A percentile compares a stretch with the other conserved stretches of the same genome.
Evolutionary conservation across 139 green algal species (phyloP).

Genomic region (Micractinium conductrix): DNA sequence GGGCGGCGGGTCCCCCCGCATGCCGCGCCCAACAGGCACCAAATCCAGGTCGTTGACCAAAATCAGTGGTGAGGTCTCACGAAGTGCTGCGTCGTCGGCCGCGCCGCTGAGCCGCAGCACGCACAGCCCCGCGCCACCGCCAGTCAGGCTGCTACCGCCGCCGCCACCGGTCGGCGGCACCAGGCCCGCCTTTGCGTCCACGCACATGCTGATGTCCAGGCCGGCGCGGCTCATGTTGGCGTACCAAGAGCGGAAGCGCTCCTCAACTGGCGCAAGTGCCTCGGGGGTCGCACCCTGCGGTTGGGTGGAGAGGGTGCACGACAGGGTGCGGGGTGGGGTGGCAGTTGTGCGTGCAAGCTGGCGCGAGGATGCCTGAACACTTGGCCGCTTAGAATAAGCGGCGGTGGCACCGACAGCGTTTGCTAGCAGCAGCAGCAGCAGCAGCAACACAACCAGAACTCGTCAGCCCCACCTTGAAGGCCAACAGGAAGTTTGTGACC

Average conservation of each 20-base stretch:
- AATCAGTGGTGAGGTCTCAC: slow-evolving; percentile 49
- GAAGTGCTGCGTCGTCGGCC: slow-evolving; percentile 42
- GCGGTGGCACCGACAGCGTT: too few relatives aligned
- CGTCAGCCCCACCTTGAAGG: slow-evolving; percentile 51
- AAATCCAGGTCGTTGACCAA: slow-evolving; percentile 61
- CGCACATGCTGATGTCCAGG: slow-evolving; percentile 67
- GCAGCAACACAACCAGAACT: neutral
- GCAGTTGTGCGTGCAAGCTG: too few relatives aligned
- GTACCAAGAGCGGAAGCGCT: slow-evolving; percentile 42
- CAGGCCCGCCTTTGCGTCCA: slow-evolving; percentile 45
- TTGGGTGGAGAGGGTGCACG: neutral
- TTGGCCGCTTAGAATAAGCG: too few relatives aligned
- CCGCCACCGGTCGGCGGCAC: neutral
- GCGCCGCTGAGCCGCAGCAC: slow-evolving; percentile 44
- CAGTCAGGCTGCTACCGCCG: neutral
- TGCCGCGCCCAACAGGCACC: slow-evolving; percentile 40
- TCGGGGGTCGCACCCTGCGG: neutral
- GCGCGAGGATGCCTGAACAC: too few relatives aligned
- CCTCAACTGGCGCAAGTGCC: neutral
- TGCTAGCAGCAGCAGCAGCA: neutral
- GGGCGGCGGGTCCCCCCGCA: slow-evolving; percentile 43
- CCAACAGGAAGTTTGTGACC: slow-evolving; percentile 50
- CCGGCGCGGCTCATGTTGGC: slow-evolving; percentile 60
- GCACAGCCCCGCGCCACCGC: slow-evolving; percentile 15
- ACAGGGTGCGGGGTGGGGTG: too few relatives aligned